Evolutionary conservation across 805 yeast species (phyloP).

Genomic region (Myxozyma neotropica): DNA sequence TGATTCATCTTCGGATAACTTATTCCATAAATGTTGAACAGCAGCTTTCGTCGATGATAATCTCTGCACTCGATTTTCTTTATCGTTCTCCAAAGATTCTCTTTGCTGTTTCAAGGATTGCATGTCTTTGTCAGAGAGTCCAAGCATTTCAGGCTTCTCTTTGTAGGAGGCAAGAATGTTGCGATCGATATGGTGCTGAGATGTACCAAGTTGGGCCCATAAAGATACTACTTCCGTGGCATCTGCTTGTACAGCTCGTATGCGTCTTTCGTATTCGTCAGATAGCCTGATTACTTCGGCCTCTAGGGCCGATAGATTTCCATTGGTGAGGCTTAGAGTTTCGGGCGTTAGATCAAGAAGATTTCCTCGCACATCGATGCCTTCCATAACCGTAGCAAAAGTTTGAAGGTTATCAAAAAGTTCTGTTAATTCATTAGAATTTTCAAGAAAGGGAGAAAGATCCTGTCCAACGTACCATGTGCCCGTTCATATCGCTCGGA

Average conservation of each 20-base stretch:
- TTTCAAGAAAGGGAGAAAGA: neutral
- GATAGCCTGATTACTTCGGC: conserved; percentile 36
- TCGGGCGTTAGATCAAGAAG: conserved; percentile 29
- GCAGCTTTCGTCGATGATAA: conserved; percentile 43
- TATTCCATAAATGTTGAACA: conserved; percentile 59
- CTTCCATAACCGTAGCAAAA: conserved; percentile 34
- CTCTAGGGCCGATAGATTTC: conserved; percentile 35
- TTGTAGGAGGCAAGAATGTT: conserved; percentile 33
- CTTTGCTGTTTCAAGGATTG: conserved; percentile 35
- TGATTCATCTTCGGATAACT: conserved; percentile 53
- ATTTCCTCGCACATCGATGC: conserved; percentile 28
- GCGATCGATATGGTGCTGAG: conserved; percentile 39
- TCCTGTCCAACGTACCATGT: conserved; percentile 11
- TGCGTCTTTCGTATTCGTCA: conserved; percentile 34
- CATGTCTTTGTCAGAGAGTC: conserved; percentile 38
- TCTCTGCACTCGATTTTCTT: conserved; percentile 40
- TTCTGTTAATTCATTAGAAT: conserved; percentile 5
- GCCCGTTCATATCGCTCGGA: conserved; percentile 35
- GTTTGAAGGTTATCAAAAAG: conserved; percentile 30
- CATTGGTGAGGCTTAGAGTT: conserved; percentile 36
- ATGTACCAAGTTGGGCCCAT: conserved; percentile 43
- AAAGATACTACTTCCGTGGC: conserved; percentile 38
- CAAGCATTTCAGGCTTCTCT: conserved; percentile 36
- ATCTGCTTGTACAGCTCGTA: conserved; percentile 29
- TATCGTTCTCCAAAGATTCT: conserved; percentile 43